A percentile compares a stretch with the other conserved stretches of the same genome.
These are phyloP conservation scores for Globisporangium uncinulatum DNA, from an alignment of 352 stramenopile species.

Conservation along the genomic window DNA sequence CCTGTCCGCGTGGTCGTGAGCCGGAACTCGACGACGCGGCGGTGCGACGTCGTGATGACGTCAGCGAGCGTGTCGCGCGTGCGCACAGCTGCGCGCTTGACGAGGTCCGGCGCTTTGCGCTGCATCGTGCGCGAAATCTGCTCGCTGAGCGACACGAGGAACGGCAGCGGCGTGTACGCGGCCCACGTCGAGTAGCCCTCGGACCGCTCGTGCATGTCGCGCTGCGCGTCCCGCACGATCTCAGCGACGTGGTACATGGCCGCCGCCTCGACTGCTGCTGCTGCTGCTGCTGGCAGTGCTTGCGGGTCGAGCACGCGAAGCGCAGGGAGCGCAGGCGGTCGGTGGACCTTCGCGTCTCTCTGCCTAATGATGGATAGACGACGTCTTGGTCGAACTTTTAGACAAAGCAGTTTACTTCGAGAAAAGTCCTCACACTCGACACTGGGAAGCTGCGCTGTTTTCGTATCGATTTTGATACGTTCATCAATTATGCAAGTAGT, in stretches of 20 bases:
- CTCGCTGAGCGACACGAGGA: constrained; percentile 52
- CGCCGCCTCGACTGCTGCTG: neutral
- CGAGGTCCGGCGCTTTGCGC: constrained; percentile 67
- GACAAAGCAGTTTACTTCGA: no score
- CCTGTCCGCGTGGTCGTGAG: constrained; percentile 53
- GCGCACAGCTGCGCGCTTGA: constrained; percentile 59
- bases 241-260: constrained; percentile 80
- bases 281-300: neutral
- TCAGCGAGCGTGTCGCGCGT: constrained; percentile 66
- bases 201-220: constrained; percentile 72
- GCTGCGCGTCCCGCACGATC: constrained; percentile 74
- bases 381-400: no score
- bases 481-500: neutral
- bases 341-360: no score
- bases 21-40: constrained; percentile 48
- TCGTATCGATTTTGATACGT: neutral
- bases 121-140: constrained; percentile 75
- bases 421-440: no score
- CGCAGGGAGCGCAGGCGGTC: no score
- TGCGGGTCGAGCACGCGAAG: no score
- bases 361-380: no score
- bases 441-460: no score
- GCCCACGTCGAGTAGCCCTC: constrained; percentile 41
- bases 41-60: constrained; percentile 40
- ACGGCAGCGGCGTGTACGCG: constrained; percentile 75